Conservation (phyloP, 1,284 basidiomycete species). For the Trichosporon faecale region DNA sequence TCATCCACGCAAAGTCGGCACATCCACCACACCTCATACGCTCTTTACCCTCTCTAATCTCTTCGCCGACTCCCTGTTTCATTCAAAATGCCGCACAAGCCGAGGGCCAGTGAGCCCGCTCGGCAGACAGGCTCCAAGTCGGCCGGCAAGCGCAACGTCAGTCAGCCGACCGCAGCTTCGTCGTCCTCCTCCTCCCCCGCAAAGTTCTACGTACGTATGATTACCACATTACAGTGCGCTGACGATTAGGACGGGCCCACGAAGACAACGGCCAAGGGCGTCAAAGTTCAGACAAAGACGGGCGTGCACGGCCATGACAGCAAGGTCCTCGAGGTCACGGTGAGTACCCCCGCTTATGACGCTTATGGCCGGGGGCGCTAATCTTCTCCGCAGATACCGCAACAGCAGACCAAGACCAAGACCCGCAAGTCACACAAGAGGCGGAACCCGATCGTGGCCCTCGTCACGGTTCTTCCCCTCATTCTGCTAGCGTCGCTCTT, state of each 20-base stretch:
- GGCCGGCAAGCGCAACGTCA: conserved; percentile 16
- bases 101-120: conserved; percentile 15
- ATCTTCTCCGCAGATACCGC: neutral
- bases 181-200: conserved; percentile 3
- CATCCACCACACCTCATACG: neutral
- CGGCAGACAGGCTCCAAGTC: conserved; percentile 5
- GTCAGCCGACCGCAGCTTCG: neutral
- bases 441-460: conserved; percentile 30
- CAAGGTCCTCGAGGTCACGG: neutral
- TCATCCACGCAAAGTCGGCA: neutral
- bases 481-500: conserved; percentile 42
- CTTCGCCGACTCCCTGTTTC: neutral
- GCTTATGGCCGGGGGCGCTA: no score
- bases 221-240: neutral
- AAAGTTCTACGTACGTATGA: conserved; percentile 23
- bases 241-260: conserved; percentile 3
- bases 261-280: neutral
- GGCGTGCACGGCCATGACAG: neutral
- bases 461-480: conserved; percentile 42
- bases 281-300: neutral
- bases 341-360: neutral
- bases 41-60: neutral
- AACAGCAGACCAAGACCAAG: neutral
- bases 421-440: conserved; percentile 18
- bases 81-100: conserved; percentile 11